A percentile compares a stretch with the other conserved stretches of the same genome.
Conservation (phyloP, 169 alveolate species). For the Plasmodium chabaudi region DNA sequence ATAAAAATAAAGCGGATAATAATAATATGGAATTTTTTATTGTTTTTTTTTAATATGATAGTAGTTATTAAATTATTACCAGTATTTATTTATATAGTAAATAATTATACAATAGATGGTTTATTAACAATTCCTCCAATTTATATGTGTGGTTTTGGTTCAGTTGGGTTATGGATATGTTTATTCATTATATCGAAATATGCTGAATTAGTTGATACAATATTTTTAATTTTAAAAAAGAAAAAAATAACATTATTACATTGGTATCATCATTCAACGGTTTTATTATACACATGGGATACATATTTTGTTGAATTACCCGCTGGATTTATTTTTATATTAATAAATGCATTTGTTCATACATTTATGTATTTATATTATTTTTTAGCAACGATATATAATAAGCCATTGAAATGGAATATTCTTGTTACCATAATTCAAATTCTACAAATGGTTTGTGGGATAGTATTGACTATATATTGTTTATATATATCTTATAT, state of each 20-base stretch:
- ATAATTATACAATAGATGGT: slow-evolving; percentile 79
- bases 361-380: slow-evolving; percentile 90
- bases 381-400: slow-evolving; percentile 80
- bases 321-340: slow-evolving; percentile 85
- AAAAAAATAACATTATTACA: slow-evolving; percentile 84
- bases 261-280: slow-evolving; percentile 92
- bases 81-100: slow-evolving; percentile 27
- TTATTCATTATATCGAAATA: slow-evolving; percentile 87
- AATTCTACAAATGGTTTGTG: slow-evolving; percentile 87
- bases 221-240: slow-evolving; percentile 84
- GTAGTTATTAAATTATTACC: slow-evolving; percentile 76
- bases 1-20: slow-evolving; percentile 77
- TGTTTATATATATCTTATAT: slow-evolving; percentile 62
- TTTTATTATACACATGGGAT: slow-evolving; percentile 90
- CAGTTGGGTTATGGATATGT: slow-evolving; percentile 85
- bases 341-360: slow-evolving; percentile 88
- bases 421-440: slow-evolving; percentile 83
- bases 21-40: slow-evolving; percentile 84
- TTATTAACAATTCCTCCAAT: slow-evolving; percentile 84
- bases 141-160: slow-evolving; percentile 84
- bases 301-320: slow-evolving; percentile 86
- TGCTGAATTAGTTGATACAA: slow-evolving; percentile 88
- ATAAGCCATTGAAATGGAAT: slow-evolving; percentile 86
- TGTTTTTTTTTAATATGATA: slow-evolving; percentile 81
- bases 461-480: slow-evolving; percentile 70